These are phyloP conservation scores for Piper longum DNA, from an alignment of 164 flowering plant genomes.

Conservation along the genomic window DNA sequence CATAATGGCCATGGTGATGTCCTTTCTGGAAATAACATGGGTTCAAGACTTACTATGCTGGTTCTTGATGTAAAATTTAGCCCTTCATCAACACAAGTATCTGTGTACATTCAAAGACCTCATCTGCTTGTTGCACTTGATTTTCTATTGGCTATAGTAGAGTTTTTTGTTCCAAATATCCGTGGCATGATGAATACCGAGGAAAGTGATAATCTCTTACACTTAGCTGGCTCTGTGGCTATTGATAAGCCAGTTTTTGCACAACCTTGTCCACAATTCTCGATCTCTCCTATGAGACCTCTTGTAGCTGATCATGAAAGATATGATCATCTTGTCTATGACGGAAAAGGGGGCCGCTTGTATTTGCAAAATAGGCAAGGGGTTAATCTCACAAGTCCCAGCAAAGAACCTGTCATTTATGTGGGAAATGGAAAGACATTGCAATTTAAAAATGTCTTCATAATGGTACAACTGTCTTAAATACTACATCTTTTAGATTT, in stretches of 20 bases:
- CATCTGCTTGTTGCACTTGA: conserved; percentile 96
- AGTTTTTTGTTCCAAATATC: conserved; percentile 83
- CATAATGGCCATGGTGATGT: conserved; percentile 4
- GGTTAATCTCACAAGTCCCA: conserved; percentile 29
- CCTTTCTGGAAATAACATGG: conserved; percentile 9
- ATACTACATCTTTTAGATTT: background rate
- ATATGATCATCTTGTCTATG: conserved; percentile 60
- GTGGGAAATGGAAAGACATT: conserved; percentile 73
- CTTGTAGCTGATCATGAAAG: conserved; percentile 74
- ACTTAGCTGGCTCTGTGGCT: conserved; percentile 42
- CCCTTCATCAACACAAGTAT: conserved; percentile 35
- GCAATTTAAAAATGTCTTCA: conserved; percentile 65
- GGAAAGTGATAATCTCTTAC: conserved; percentile 33
- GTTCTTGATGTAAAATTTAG: conserved; percentile 76
- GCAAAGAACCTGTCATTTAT: conserved; percentile 57
- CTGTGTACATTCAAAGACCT: conserved; percentile 72
- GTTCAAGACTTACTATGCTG: conserved; percentile 58
- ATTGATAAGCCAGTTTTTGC: conserved; percentile 45
- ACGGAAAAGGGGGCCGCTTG: conserved; percentile 74
- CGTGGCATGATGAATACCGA: conserved; percentile 39
- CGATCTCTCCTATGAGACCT: conserved; percentile 66
- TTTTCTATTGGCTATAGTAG: conserved; percentile 80
- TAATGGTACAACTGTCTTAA: conserved; percentile 38
- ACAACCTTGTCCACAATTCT: conserved; percentile 49
- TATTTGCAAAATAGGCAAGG: conserved; percentile 59